Base-by-base conservation (phyloP, 2,329 filamentous ascomycete genomes). In the Bisporella sp. region DNA sequence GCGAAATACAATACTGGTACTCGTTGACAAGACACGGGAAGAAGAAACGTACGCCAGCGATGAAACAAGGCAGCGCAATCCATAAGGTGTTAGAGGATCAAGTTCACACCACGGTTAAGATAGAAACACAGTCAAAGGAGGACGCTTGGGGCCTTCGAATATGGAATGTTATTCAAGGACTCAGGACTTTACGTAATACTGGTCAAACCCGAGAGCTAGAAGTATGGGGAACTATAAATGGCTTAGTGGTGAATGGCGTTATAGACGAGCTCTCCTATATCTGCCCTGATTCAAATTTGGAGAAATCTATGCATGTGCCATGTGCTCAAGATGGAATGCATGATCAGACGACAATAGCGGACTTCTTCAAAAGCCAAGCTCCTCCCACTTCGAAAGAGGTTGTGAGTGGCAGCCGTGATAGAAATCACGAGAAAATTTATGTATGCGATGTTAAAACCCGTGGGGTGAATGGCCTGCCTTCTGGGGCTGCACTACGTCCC, bases 1-100 rank as follows among this genome's bases (percentile, higher is more conserved):
- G 93, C 66, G 92, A 99, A 68, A 68, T 97, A 52, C 91, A 97
- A 66, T 95, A 96, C 62, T 90, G 83, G 74, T 96, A 95, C 69
- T 88, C 82, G 0, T 75, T 99, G 49, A 87, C 84, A 3, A 83
- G 81, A 49, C 81, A 85, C 62, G 93, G 92, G 1, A 80, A 79
- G 51, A 91, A 87, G 64, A 85, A 79, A 48, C 75, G 75, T 33
- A 97, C 91, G 1, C 68, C 78, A 2, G 89, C 89, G 0, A 99
- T 99, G 93, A 85, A 83, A 64, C 77, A 81, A 48, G 93, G 93
- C 0, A 84, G 81, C 37, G 81, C 76, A 37, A 80, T 97, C 8
- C 93, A 99, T 59, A 82, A 90, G 62, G 78, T 77, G 35, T 77
- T 97, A 0, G 92, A 99, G 66, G 85, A 92, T 52, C 78, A 97